Evolutionary conservation across 306 rosid genomes (phyloP).

Genomic region (Ammopiptanthus mongolicus): DNA sequence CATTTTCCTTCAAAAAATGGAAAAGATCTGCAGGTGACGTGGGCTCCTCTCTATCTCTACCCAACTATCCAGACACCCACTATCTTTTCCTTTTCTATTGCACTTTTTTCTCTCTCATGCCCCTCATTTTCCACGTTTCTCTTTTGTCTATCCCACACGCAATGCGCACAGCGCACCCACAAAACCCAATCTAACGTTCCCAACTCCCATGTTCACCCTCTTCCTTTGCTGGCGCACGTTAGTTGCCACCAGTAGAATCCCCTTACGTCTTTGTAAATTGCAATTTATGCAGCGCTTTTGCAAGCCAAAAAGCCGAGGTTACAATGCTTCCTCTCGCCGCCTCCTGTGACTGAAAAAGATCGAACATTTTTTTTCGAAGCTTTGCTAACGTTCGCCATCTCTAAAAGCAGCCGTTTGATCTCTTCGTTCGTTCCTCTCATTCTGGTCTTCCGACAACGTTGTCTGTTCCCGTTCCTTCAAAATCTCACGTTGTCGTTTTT

Average conservation of each 20-base stretch:
- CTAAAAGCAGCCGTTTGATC: conserved; percentile 10
- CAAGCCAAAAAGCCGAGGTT: background rate
- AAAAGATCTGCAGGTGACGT: conserved; percentile 43
- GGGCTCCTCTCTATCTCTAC: conserved; percentile 49
- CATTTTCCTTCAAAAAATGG: background rate
- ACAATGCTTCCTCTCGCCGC: background rate
- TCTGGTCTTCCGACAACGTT: too few species aligned
- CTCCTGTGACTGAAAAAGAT: background rate
- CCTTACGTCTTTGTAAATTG: background rate
- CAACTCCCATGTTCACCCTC: background rate
- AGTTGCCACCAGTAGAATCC: background rate
- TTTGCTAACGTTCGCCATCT: conserved; percentile 43
- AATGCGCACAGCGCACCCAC: background rate
- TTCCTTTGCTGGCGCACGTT: conserved; percentile 1
- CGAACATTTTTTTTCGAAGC: background rate
- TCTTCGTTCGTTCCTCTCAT: background rate
- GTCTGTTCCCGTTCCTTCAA: too few species aligned
- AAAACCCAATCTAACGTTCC: background rate
- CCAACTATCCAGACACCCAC: conserved; percentile 37
- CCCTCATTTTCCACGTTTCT: conserved; percentile 29
- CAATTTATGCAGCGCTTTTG: background rate
- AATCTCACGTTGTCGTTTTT: background rate
- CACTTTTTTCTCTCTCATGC: conserved; percentile 28
- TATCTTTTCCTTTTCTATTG: background rate
- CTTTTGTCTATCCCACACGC: background rate